Conservation (phyloP, 139 green algal genomes). For the Penium margaritaceum region DNA sequence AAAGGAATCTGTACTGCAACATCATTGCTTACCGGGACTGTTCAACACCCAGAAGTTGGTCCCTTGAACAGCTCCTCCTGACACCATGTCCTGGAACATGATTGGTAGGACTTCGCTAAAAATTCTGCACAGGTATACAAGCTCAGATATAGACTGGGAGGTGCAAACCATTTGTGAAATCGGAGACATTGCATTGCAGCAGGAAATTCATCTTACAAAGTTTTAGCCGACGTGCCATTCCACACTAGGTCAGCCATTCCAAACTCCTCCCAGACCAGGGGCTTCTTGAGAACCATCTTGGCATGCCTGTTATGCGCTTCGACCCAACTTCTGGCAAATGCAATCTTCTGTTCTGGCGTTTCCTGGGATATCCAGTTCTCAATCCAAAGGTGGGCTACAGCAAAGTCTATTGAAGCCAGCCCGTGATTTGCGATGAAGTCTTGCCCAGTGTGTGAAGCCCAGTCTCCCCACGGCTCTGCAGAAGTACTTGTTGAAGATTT, state of each 20-base stretch:
- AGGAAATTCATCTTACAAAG: too few species aligned
- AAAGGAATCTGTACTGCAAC: too few species aligned
- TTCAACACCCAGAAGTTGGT: slow-evolving; percentile 12
- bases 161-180: too few species aligned
- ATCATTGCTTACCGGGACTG: slow-evolving; percentile 9
- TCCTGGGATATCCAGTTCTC: slow-evolving; percentile 50
- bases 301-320: slow-evolving; percentile 7
- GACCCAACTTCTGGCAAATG: slow-evolving; percentile 14
- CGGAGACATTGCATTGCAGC: too few species aligned
- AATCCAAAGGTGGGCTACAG: slow-evolving; percentile 55
- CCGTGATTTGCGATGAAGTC: slow-evolving; percentile 53
- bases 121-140: too few species aligned
- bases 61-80: neutral
- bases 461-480: too few species aligned
- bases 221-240: too few species aligned
- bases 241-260: slow-evolving; percentile 15
- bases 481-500: too few species aligned
- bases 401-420: slow-evolving; percentile 55
- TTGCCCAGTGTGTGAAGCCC: slow-evolving; percentile 50
- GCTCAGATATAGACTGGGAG: too few species aligned
- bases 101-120: too few species aligned
- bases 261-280: slow-evolving; percentile 23
- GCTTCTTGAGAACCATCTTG: slow-evolving; percentile 15
- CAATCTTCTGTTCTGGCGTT: slow-evolving; percentile 5
- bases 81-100: too few species aligned